These are phyloP conservation scores for Aspergillus flavus DNA, from an alignment of 2,329 filamentous ascomycete genomes.

Conservation along the genomic window DNA sequence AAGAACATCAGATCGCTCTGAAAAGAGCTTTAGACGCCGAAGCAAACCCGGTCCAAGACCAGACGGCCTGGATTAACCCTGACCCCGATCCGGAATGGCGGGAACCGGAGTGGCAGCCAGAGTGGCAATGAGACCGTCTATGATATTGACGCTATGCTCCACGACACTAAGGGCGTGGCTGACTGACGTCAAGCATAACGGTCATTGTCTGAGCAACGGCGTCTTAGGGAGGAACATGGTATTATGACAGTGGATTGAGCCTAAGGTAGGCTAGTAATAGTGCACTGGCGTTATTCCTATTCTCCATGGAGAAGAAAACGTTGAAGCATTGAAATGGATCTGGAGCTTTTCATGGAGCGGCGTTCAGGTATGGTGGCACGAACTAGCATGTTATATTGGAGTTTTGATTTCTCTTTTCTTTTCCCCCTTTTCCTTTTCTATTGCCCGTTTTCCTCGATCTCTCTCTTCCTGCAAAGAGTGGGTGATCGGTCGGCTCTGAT, in stretches of 20 bases:
- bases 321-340: not conserved
- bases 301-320: not conserved
- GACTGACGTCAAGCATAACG: not conserved
- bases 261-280: not conserved
- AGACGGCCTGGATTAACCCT: not conserved
- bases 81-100: not conserved
- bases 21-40: not conserved
- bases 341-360: not conserved
- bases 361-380: not conserved
- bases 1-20: slow-evolving; percentile 16
- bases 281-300: not conserved
- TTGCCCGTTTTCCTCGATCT: not conserved
- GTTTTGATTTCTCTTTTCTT: not conserved
- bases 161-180: not conserved
- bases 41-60: not conserved
- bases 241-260: not conserved
- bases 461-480: not conserved
- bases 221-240: not conserved
- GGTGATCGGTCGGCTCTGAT: not conserved
- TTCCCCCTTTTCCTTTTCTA: not conserved
- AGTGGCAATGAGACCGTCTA: not conserved
- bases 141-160: not conserved
- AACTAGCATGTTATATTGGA: not conserved
- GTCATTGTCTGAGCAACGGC: not conserved
- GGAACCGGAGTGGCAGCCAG: not conserved